Base-by-base conservation (phyloP, 2,329 filamentous ascomycete species). In the Cyphellophora attinorum region DNA sequence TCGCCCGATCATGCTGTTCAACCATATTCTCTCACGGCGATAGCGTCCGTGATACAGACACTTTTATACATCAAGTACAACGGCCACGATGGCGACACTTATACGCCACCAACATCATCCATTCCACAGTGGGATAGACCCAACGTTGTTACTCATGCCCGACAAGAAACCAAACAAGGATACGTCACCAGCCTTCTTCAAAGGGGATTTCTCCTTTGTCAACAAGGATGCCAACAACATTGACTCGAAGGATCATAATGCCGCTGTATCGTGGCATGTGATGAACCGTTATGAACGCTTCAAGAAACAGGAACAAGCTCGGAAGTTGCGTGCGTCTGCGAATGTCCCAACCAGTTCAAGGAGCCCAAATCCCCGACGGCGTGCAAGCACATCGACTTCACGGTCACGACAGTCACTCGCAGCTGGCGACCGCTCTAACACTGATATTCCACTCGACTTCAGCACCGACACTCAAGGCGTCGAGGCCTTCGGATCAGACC, bases 151-250 rank as follows among this genome's bases (percentile, higher is more conserved):
- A n/a, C 19, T 31, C 16, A 47, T 45, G 42, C 40, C 42, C 14
- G 40, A 44, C 23, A 39, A 42, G 12, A 48, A 36, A 25, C n/a
- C n/a, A n/a, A 40, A 33, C 11, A 33, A 41, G 10, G 15, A 41
- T 3, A 27, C 35, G n/a, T 37, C 44, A 14, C 40, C 43, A 18
- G 43, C 40, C 3, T 37, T 40, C 6, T 48, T 48, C 35, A 38
- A 40, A 25, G 45, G 45, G 21, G 45, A 48, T 23, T 48, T 46
- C 32, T 48, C 45, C 18, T 48, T 48, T 34, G 45, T 48, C 29
- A 48, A 48, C 33, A 48, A 48, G 38, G 45, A 48, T 37, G 45
- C 45, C n/a, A 44, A 42, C 31, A 48, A 48, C 27, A 48, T 48
- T 19, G 43, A 41, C 13, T 48, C 45, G 14, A 48, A 48, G 31